These are phyloP conservation scores for Trypanosoma boissoni DNA, from an alignment of 208 protist genomes.

Conservation along the genomic window DNA sequence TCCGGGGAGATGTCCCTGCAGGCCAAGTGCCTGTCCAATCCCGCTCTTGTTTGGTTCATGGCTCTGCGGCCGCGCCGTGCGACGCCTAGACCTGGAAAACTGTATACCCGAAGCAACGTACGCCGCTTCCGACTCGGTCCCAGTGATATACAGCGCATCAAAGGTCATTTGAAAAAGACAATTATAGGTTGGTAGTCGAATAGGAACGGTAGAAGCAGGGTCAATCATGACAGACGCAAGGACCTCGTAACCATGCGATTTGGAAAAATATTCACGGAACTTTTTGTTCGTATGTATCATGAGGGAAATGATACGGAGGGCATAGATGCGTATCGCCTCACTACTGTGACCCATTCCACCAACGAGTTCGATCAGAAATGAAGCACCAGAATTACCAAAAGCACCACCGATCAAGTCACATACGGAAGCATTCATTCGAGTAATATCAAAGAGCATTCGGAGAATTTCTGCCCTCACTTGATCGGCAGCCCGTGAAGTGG, in stretches of 20 bases:
- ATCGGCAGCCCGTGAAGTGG: constrained; percentile 30
- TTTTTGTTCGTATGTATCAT: constrained; percentile 59
- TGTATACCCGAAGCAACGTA: constrained; percentile 13
- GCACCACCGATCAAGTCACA: constrained; percentile 58
- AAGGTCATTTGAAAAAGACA: constrained; percentile 84
- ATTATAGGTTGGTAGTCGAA: constrained; percentile 67
- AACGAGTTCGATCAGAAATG: constrained; percentile 64
- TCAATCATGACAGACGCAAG: constrained; percentile 56
- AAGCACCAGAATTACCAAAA: constrained; percentile 50
- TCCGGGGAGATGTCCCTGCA: constrained; percentile 45
- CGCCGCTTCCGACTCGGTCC: constrained; percentile 12
- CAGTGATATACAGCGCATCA: constrained; percentile 53
- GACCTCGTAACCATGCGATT: constrained; percentile 65
- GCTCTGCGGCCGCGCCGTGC: constrained; percentile 19
- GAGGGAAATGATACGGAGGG: constrained; percentile 80
- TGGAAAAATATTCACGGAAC: constrained; percentile 57
- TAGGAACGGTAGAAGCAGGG: constrained; percentile 33
- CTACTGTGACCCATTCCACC: constrained; percentile 69
- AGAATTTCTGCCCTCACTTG: constrained; percentile 71
- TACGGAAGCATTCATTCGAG: constrained; percentile 58
- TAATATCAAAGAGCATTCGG: constrained; percentile 89
- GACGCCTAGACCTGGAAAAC: constrained; percentile 17
- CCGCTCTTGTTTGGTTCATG: constrained; percentile 16
- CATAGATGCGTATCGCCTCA: constrained; percentile 75
- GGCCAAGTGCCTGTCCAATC: not conserved